phyloP scores from a whole-genome alignment of 257 asterid genomes.

The Penstemon newberryi region DNA sequence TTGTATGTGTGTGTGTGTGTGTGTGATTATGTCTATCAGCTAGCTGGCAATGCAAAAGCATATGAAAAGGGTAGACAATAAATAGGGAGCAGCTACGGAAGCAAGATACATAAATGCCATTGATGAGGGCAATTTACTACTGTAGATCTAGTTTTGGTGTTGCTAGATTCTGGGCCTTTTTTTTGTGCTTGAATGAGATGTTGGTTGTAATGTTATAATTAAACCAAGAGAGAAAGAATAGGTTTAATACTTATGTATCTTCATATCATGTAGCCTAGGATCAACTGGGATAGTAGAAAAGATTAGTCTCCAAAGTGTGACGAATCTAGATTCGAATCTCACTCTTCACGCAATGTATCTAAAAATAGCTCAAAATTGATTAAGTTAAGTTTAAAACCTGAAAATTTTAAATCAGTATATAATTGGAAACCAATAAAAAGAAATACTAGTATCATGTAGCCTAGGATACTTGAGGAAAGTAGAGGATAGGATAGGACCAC shows the following conservation, averaged over 20 bases:
- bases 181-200: conserved; percentile 12
- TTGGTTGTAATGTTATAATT: conserved; percentile 20
- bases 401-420: too few relatives aligned
- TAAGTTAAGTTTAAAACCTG: too few relatives aligned
- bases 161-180: conserved; percentile 22
- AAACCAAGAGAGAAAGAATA: conserved; percentile 29
- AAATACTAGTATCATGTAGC: neutral
- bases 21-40: conserved; percentile 6
- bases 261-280: neutral
- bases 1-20: conserved; percentile 20
- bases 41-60: conserved; percentile 36
- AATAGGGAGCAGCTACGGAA: conserved; percentile 14
- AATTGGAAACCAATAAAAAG: too few relatives aligned
- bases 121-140: conserved; percentile 27
- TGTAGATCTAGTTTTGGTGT: conserved; percentile 18
- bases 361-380: too few relatives aligned
- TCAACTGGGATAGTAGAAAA: neutral
- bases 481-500: conserved; percentile 26
- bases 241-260: neutral
- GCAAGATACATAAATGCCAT: conserved; percentile 22
- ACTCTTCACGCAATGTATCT: too few relatives aligned
- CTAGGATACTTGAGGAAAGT: conserved; percentile 12
- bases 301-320: neutral
- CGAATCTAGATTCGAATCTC: too few relatives aligned
- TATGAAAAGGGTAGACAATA: conserved; percentile 19